Evolutionary conservation across 257 asterid genomes (phyloP).

Genomic region (Lycium ferocissimum): DNA sequence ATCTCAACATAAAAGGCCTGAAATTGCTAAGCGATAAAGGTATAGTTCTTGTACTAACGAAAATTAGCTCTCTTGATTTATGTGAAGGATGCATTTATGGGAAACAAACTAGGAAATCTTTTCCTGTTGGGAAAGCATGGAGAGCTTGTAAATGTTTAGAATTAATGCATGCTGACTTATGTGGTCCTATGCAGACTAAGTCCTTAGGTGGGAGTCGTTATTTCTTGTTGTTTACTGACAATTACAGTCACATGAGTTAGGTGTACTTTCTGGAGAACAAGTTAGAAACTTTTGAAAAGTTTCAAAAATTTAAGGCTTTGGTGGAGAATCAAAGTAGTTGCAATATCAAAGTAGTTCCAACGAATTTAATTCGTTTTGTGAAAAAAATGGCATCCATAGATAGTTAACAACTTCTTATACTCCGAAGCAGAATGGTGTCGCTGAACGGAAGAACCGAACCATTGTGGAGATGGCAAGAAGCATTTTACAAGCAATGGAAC

Average conservation of each 20-base stretch:
- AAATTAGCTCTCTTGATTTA: background rate
- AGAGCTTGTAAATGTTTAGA: background rate
- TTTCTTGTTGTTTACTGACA: background rate
- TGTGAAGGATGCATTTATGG: constrained; percentile 27
- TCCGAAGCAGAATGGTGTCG: background rate
- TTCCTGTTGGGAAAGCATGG: background rate
- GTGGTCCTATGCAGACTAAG: background rate
- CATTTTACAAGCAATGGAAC: background rate
- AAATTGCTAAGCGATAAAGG: background rate
- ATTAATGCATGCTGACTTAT: background rate
- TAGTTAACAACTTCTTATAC: background rate
- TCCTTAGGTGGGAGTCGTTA: background rate
- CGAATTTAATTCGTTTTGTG: background rate
- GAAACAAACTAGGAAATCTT: background rate
- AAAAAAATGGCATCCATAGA: background rate
- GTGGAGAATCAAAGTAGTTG: background rate
- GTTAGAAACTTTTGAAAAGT: background rate
- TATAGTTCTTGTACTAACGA: background rate
- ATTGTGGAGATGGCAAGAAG: background rate
- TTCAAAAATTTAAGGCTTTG: background rate
- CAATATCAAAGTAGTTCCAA: background rate
- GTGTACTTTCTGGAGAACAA: background rate
- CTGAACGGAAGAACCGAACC: background rate
- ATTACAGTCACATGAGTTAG: background rate
- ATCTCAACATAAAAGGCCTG: background rate